Evolutionary conservation across 768 basidiomycete species (phyloP), one percentile per base, ranked within the genome.

Genomic region (Rhodotorula diobovata): DNA sequence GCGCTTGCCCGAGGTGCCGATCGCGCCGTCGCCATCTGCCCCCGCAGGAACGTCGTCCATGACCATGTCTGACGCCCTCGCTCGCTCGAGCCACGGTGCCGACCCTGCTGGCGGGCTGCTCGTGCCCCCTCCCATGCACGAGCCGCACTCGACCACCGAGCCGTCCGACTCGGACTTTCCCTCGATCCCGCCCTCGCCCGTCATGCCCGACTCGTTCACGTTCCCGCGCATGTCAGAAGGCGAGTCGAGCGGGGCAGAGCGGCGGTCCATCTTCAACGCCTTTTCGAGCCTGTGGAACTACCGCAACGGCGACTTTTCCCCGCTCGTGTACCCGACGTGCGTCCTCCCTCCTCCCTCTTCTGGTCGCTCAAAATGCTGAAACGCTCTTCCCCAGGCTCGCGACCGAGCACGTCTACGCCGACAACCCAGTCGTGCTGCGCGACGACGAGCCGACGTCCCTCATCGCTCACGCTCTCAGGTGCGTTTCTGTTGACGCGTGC

Each of bases 391-490:
- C 20, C 67, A 80, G 80, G 15, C 76, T 77, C 30, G 76, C 79
- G 2, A 73, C 80, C 2, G 94, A 97, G 77, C 93, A 98, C 78
- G 89, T 98, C 59, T 97, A 96, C 82, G 85, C 91, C 48, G 94
- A 95, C 78, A 93, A 91, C 25, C 88, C 89, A 4, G 94, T 98
- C 86, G 88, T 97, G 61, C 89, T 99, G 30, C 86, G 95, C 30
- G 93, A 93, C 30, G 93, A 97, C 79, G 96, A 99, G 78, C 96
- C 95, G 5, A 96, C 94, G 0, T 97, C 95, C 28, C 96, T 98
- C 77, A 93, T 98, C 73, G 94, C 96, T 14, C 87, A 97, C 67
- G 91, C 93, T 11, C 81, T 99, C 60, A 91, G 89, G 91, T 92
- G 77, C 77, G 86, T 81, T 15, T 25, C n/a, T n/a, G n/a, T n/a